Evolutionary conservation across 495 filamentous ascomycete species (phyloP), one percentile per base, ranked within the genome.

Genomic region (Penicillium flavigenum): DNA sequence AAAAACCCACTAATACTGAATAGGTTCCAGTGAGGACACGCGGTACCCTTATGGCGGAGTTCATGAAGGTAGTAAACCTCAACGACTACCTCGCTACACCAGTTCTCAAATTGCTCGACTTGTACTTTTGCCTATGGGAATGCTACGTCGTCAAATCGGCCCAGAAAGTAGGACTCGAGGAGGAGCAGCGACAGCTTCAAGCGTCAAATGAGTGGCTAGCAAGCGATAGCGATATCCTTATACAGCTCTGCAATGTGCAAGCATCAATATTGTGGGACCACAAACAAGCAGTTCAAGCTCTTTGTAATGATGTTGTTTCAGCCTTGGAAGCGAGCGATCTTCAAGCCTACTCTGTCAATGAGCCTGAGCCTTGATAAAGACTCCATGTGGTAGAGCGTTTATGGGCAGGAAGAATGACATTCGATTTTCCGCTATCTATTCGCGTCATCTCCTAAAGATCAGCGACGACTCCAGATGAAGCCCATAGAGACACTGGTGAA

Each of bases 261-360:
- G 50, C 22, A 24, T 24, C 22, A 24, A 4, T 24, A 24, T 24
- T 24, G 22, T 24, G 22, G 22, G 22, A 24, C 29, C 50, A 36
- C 16, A 53, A 6, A 31, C 38, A 20, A 27, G 22, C 38, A 17
- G 24, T 53, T 39, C 24, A 53, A 4, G 38, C 38, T 20, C 41
- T 53, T 27, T 19, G 41, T 29, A 29, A 17, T 16, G n/a, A 20
- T 41, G 38, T 44, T n/a, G 41, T 53, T 17, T 53, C 50, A 42
- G 50, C 38, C 22, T 43, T 53, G 38, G 31, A 53, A 43, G 41
- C 27, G 36, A 42, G 38, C 34, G 50, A 53, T 44, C 50, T 22
- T 45, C 42, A 24, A 24, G 22, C 22, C 22, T 24, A 24, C 22
- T 24, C 22, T 4, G 22, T 24, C 22, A 4, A 4, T 27, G 16